Evolutionary conservation across 768 basidiomycete genomes (phyloP).

Genomic region (Collybiopsis confluens): DNA sequence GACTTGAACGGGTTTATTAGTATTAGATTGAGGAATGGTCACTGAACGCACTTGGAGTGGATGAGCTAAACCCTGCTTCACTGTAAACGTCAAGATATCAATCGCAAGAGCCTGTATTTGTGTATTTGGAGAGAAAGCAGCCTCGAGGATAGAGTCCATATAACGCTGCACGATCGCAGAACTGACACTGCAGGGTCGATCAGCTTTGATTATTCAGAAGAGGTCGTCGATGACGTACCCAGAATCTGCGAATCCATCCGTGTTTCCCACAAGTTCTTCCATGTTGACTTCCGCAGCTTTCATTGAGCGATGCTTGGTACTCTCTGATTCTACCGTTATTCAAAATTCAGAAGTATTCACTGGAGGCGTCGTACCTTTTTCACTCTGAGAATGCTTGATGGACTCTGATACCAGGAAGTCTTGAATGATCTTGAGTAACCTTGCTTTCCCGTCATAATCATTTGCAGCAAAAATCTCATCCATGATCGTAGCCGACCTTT

Average conservation of each 20-base stretch:
- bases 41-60: slow-evolving; percentile 69
- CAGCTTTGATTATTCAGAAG: background rate
- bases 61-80: slow-evolving; percentile 93
- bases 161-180: slow-evolving; percentile 95
- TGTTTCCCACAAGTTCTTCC: slow-evolving; percentile 92
- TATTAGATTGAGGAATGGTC: background rate
- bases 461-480: slow-evolving; percentile 78
- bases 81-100: slow-evolving; percentile 88
- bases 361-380: slow-evolving; percentile 47
- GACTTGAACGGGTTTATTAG: slow-evolving; percentile 43
- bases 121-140: slow-evolving; percentile 66
- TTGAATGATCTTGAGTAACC: slow-evolving; percentile 83
- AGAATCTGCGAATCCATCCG: slow-evolving; percentile 93
- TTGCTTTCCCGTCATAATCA: slow-evolving; percentile 68
- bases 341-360: background rate
- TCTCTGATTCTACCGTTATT: slow-evolving; percentile 21
- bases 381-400: slow-evolving; percentile 66
- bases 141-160: slow-evolving; percentile 72
- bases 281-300: slow-evolving; percentile 67
- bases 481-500: slow-evolving; percentile 79
- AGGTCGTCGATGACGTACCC: slow-evolving; percentile 54
- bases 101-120: slow-evolving; percentile 80
- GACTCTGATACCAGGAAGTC: slow-evolving; percentile 87
- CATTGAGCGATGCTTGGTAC: slow-evolving; percentile 35
- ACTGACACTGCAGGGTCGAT: slow-evolving; percentile 62